Evolutionary conservation across 1,284 basidiomycete species (phyloP).

Genomic region (Omphalotus olearius): DNA sequence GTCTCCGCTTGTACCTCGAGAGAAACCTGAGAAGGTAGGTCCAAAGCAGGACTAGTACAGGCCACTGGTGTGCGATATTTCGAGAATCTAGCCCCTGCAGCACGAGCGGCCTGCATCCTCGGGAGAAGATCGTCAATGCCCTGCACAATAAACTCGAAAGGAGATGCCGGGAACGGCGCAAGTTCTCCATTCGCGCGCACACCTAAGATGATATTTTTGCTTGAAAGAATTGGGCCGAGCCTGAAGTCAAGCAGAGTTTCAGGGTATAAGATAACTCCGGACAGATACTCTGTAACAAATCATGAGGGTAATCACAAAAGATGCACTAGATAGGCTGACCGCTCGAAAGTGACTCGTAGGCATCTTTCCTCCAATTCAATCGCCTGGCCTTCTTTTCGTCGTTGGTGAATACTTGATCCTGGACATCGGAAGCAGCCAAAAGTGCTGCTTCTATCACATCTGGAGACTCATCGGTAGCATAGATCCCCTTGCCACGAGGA

Average conservation of each 20-base stretch:
- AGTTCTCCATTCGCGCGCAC: constrained; percentile 49
- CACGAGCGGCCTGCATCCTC: constrained; percentile 36
- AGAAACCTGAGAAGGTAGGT: constrained; percentile 34
- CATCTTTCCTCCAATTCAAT: constrained; percentile 37
- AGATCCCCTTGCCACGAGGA: constrained; percentile 47
- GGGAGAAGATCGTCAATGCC: constrained; percentile 44
- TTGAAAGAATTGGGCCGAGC: constrained; percentile 35
- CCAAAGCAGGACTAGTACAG: constrained; percentile 30
- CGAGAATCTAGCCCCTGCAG: constrained; percentile 44
- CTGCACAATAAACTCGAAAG: constrained; percentile 43
- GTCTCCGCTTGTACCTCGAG: constrained; percentile 42
- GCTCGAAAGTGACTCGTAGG: constrained; percentile 38
- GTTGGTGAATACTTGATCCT: constrained; percentile 29
- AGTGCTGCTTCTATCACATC: constrained; percentile 39
- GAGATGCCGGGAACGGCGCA: constrained; percentile 39
- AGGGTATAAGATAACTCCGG: constrained; percentile 45
- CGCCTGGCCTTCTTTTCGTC: constrained; percentile 30
- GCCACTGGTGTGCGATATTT: constrained; percentile 49
- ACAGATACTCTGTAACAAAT: constrained; percentile 37
- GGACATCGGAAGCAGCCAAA: constrained; percentile 28
- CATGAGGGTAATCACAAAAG: background rate
- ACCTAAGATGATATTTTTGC: constrained; percentile 44
- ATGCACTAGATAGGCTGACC: constrained; percentile 24
- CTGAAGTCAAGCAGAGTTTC: constrained; percentile 47
- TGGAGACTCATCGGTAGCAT: constrained; percentile 50